Conservation (phyloP, 306 rosid species). For the Dicorynia guianensis region DNA sequence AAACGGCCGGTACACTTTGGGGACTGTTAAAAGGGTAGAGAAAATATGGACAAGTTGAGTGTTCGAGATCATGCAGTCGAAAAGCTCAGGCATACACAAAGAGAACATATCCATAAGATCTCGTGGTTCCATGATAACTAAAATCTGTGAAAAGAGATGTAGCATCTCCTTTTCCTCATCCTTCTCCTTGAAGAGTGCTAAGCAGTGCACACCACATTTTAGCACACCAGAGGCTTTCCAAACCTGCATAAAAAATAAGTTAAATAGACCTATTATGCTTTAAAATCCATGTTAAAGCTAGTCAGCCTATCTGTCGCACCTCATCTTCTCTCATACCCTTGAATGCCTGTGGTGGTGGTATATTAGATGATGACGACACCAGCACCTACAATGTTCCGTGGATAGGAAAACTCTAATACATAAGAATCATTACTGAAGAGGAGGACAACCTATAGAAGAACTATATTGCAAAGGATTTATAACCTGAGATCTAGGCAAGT, state of each 20-base stretch:
- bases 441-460: slow-evolving; percentile 33
- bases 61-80: slow-evolving; percentile 94
- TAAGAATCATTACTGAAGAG: slow-evolving; percentile 47
- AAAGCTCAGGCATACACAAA: slow-evolving; percentile 97
- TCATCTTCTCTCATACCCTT: slow-evolving; percentile 99
- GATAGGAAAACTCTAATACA: slow-evolving; percentile 59
- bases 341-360: slow-evolving; percentile 75
- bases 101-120: slow-evolving; percentile 99
- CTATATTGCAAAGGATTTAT: slow-evolving; percentile 31
- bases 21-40: slow-evolving; percentile 83
- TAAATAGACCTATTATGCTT: slow-evolving; percentile 36
- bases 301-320: slow-evolving; percentile 55
- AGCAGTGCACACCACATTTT: slow-evolving; percentile 97
- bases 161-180: slow-evolving; percentile 99
- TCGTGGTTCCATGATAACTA: slow-evolving; percentile 97
- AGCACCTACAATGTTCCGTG: slow-evolving; percentile 73
- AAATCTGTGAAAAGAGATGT: slow-evolving; percentile 90
- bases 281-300: slow-evolving; percentile 37
- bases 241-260: slow-evolving; percentile 63
- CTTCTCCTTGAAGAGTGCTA: slow-evolving; percentile 95
- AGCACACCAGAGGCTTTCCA: slow-evolving; percentile 96
- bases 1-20: slow-evolving; percentile 88
- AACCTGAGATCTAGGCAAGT: slow-evolving; percentile 94
- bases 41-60: slow-evolving; percentile 92
- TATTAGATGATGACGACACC: slow-evolving; percentile 79